phyloP scores from a whole-genome alignment of 2,329 filamentous ascomycete species.

The Nannizziopsis barbatae region DNA sequence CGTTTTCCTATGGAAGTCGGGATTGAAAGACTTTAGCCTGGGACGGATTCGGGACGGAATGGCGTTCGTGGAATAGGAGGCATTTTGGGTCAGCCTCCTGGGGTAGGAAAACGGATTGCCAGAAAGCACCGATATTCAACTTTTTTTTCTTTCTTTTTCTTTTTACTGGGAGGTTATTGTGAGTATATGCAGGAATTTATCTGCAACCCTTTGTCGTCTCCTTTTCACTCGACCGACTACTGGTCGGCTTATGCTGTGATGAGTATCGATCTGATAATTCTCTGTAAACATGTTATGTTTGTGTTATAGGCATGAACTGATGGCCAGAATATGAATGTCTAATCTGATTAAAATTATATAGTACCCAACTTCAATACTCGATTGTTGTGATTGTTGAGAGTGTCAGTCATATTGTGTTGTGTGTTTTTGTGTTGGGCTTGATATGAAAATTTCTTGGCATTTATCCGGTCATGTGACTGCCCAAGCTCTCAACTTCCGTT shows the following conservation, averaged over 20 bases:
- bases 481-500: too few species aligned
- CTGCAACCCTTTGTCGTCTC: background rate
- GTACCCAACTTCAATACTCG: too few species aligned
- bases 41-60: constrained; percentile 4
- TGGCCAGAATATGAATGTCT: too few species aligned
- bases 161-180: constrained; percentile 10
- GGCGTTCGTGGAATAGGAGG: constrained; percentile 5
- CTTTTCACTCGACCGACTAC: background rate
- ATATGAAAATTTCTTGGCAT: too few species aligned
- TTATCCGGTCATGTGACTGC: too few species aligned
- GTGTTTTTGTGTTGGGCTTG: too few species aligned
- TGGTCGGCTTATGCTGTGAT: background rate
- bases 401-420: too few species aligned
- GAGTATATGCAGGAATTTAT: background rate
- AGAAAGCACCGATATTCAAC: constrained; percentile 1
- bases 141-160: constrained; percentile 1
- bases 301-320: background rate
- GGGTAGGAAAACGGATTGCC: constrained; percentile 10
- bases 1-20: constrained; percentile 6
- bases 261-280: constrained; percentile 6
- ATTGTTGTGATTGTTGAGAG: too few species aligned
- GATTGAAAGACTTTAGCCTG: constrained; percentile 9
- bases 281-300: constrained; percentile 6
- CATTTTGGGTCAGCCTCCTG: background rate
- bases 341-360: too few species aligned